Evolutionary conservation across 169 alveolate species (phyloP).

Genomic region (Eimeria acervulina): DNA sequence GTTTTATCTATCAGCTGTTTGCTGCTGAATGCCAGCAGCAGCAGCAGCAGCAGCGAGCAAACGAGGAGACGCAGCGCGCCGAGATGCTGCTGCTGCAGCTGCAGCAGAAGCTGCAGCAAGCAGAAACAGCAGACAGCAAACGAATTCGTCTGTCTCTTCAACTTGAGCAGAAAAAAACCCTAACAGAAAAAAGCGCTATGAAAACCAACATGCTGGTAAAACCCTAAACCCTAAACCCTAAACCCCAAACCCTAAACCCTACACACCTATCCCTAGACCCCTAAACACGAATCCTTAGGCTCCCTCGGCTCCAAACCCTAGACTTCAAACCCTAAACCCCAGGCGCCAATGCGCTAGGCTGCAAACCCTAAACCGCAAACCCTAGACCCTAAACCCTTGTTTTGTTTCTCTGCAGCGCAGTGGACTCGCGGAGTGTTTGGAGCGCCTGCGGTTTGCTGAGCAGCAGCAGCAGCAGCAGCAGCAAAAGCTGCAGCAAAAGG

Average conservation of each 20-base stretch:
- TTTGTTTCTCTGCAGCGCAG: slow-evolving; percentile 5
- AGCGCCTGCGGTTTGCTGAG: slow-evolving; percentile 50
- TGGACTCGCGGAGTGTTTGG: background rate
- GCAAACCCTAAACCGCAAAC: slow-evolving; percentile 23
- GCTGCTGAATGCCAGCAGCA: background rate
- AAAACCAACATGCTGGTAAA: slow-evolving; percentile 1
- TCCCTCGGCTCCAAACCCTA: background rate
- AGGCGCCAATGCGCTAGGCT: too few relatives aligned
- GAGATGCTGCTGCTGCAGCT: slow-evolving; percentile 1
- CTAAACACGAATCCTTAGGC: background rate
- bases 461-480: too few relatives aligned
- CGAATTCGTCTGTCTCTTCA: background rate
- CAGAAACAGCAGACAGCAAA: slow-evolving; percentile 29
- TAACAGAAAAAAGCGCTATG: background rate
- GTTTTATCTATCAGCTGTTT: background rate
- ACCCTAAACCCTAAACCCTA: slow-evolving; percentile 14
- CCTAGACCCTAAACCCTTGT: slow-evolving; percentile 52
- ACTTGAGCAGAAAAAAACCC: slow-evolving; percentile 20
- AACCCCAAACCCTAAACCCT: slow-evolving; percentile 28
- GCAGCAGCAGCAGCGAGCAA: background rate
- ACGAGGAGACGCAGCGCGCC: background rate
- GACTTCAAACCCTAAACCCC: background rate
- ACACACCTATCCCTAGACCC: background rate
- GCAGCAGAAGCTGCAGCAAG: too few relatives aligned
- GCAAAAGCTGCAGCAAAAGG: too few relatives aligned